A percentile compares a stretch with the other conserved stretches of the same genome.
Evolutionary conservation across 1,284 basidiomycete genomes (phyloP).

Genomic region (Mycena citricolor): DNA sequence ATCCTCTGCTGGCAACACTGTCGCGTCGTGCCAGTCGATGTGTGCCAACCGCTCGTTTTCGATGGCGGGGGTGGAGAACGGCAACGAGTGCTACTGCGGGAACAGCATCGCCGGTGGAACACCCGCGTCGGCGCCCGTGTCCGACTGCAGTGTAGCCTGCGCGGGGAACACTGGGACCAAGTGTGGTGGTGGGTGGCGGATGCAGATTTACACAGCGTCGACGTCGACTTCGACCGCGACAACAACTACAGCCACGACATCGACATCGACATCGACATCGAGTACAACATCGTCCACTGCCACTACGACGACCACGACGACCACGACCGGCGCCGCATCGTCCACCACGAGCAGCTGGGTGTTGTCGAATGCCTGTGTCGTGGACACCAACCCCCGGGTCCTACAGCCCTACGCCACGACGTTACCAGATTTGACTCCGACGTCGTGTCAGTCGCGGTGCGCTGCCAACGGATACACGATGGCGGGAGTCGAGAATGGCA

Average conservation of each 20-base stretch:
- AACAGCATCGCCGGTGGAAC: conserved; percentile 6
- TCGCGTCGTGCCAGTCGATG: not conserved
- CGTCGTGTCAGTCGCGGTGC: conserved; percentile 2
- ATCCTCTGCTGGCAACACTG: not conserved
- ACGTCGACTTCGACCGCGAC: too few species aligned
- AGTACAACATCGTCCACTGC: not conserved
- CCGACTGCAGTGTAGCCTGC: conserved; percentile 8
- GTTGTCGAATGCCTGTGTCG: conserved; percentile 4
- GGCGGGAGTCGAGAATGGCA: conserved; percentile 9
- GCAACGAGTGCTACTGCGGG: conserved; percentile 14
- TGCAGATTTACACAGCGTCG: not conserved
- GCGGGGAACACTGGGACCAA: conserved; percentile 6
- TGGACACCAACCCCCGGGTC: conserved; percentile 7
- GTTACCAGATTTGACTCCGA: not conserved
- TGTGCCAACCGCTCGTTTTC: not conserved
- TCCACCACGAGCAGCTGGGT: conserved; percentile 1
- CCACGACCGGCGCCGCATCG: not conserved
- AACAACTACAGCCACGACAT: not conserved
- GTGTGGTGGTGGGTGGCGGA: conserved; percentile 7
- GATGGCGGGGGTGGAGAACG: conserved; percentile 5
- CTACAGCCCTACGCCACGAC: conserved; percentile 3
- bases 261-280: not conserved
- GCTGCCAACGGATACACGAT: conserved; percentile 1
- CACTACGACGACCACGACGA: not conserved
- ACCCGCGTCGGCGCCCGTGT: not conserved